A percentile compares a stretch with the other conserved stretches of the same genome.
phyloP scores from a whole-genome alignment of 306 rosid species.

The Castanea sativa region DNA sequence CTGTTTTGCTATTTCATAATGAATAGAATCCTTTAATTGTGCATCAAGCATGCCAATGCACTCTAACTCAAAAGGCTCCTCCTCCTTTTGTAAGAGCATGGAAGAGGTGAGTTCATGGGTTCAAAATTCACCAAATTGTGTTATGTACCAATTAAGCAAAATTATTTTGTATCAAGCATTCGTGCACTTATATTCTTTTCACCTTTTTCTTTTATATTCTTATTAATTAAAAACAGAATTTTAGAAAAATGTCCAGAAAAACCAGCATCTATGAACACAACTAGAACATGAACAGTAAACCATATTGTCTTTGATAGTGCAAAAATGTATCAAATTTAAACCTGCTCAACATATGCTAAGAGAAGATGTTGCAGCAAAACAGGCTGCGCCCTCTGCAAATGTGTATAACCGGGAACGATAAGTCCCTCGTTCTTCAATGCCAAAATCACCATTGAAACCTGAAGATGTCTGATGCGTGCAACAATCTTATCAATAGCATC shows the following conservation, averaged over 20 bases:
- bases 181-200: not conserved
- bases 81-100: too few species aligned
- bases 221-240: not conserved
- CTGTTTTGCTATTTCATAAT: not conserved
- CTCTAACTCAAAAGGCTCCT: too few species aligned
- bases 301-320: not conserved
- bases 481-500: slow-evolving; percentile 78
- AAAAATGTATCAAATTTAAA: slow-evolving; percentile 17
- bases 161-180: not conserved
- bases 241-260: not conserved
- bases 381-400: slow-evolving; percentile 91
- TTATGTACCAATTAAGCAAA: too few species aligned
- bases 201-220: not conserved
- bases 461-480: slow-evolving; percentile 49
- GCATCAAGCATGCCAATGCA: too few species aligned
- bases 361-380: slow-evolving; percentile 81
- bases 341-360: slow-evolving; percentile 93
- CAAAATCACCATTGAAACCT: slow-evolving; percentile 58
- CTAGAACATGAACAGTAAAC: not conserved
- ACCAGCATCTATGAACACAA: not conserved
- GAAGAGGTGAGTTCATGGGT: too few species aligned
- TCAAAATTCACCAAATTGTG: too few species aligned
- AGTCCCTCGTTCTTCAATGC: slow-evolving; percentile 68
- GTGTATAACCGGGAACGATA: slow-evolving; percentile 94
- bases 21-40: not conserved